Conservation (phyloP, 2,329 filamentous ascomycete genomes). For the Emmonsiellopsis sp. region DNA sequence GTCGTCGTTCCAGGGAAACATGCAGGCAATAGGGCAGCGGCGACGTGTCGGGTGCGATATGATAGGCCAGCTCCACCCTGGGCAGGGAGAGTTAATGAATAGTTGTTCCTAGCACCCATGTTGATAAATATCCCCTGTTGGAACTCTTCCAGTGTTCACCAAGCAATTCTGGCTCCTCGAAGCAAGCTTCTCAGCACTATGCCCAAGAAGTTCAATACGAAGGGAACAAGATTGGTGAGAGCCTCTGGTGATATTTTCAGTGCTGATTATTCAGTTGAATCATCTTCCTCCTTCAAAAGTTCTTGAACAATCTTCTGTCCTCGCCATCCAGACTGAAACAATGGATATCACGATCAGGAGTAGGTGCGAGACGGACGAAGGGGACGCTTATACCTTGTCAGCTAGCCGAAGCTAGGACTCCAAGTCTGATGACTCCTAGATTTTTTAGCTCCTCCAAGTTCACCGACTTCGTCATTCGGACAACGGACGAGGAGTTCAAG, state of each 20-base stretch:
- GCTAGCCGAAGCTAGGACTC: too few relatives aligned
- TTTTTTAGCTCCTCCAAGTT: conserved; percentile 5
- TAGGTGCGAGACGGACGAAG: too few relatives aligned
- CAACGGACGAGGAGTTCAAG: conserved; percentile 10
- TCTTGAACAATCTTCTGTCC: too few relatives aligned
- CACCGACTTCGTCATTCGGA: conserved; percentile 11
- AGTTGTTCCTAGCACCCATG: background rate
- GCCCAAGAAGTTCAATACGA: background rate
- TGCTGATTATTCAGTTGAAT: too few relatives aligned
- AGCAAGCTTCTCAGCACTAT: background rate
- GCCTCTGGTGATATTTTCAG: background rate
- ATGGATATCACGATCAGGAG: too few relatives aligned
- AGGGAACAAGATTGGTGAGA: background rate
- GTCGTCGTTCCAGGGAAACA: background rate
- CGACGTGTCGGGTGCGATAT: too few relatives aligned
- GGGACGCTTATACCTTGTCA: too few relatives aligned
- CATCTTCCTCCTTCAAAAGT: too few relatives aligned
- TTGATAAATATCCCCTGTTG: background rate
- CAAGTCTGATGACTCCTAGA: too few relatives aligned
- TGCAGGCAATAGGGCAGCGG: background rate
- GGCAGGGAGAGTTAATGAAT: background rate
- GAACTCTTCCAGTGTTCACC: background rate
- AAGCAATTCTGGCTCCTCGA: background rate
- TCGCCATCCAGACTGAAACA: too few relatives aligned
- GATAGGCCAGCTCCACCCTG: too few relatives aligned